Evolutionary conservation across 2,329 filamentous ascomycete genomes (phyloP), one percentile per base, ranked within the genome.

Genomic region (Chaetomiaceae sp.): DNA sequence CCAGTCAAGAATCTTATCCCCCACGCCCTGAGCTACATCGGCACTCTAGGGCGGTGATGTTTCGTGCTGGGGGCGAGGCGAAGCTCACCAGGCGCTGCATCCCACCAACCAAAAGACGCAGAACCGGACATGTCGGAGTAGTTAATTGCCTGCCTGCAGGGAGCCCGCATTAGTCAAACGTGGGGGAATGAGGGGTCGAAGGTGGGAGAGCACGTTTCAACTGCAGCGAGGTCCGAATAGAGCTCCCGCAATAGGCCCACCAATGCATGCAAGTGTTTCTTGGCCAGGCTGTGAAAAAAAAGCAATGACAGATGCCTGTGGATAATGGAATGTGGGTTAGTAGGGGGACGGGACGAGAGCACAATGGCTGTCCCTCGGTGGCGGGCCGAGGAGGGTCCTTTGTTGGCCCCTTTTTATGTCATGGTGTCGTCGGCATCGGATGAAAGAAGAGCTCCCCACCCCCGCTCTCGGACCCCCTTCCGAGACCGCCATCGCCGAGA

Each of bases 171-270:
- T 65, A 64, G 61, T 50, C 48, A 58, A 66, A 66, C 65, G 65
- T 67, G 64, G 66, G 65, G 66, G 65, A 64, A 42, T 61, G 57
- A 61, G 61, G 61, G 61, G 61, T 62, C 55, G 25, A 25, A 34
- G 32, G 54, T 51, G n/a, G 52, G 48, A 38, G 53, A 48, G 47
- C 40, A 23, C 21, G 45, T 53, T 52, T 48, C 38, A 38, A 41
- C 41, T 51, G 48, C 52, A 43, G 29, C n/a, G 6, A 20, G 36
- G 14, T 38, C 42, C n/a, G 36, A 49, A 49, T 45, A 46, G 16
- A 54, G 51, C 40, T 45, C 13, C 20, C 33, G 40, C 23, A n/a
- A 49, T 46, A 50, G 51, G 52, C 46, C 30, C 34, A 29, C 36
- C 36, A 42, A 38, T 23, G 23, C 45, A 42, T 50, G 49, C 36